A percentile compares a stretch with the other conserved stretches of the same genome.
phyloP scores from a whole-genome alignment of 1,284 basidiomycete species.

The Heterobasidion annosum region DNA sequence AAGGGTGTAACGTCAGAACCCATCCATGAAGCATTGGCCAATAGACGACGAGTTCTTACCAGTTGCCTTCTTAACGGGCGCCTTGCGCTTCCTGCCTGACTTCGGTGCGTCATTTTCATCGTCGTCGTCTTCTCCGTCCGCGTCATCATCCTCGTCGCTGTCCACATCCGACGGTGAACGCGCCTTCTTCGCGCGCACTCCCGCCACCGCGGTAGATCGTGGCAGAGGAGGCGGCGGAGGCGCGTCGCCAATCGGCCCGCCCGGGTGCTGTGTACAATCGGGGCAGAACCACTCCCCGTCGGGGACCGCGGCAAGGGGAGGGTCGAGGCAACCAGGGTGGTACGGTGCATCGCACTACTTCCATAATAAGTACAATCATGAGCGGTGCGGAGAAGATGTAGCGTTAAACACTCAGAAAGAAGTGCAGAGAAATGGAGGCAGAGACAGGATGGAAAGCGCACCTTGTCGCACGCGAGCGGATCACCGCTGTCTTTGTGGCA shows the following conservation, averaged over 20 bases:
- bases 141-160: slow-evolving; percentile 7
- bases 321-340: slow-evolving; percentile 75
- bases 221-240: slow-evolving; percentile 7
- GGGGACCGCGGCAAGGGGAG: slow-evolving; percentile 70
- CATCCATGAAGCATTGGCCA: too few relatives aligned
- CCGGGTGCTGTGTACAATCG: slow-evolving; percentile 38
- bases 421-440: neutral
- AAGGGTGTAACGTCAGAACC: neutral
- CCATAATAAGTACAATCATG: neutral
- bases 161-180: slow-evolving; percentile 7
- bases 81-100: slow-evolving; percentile 24
- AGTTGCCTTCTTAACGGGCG: slow-evolving; percentile 12
- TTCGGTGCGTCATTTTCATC: slow-evolving; percentile 1
- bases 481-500: slow-evolving; percentile 66
- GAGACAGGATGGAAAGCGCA: slow-evolving; percentile 19
- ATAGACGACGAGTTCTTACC: neutral
- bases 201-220: neutral
- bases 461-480: slow-evolving; percentile 83
- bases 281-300: slow-evolving; percentile 94
- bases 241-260: slow-evolving; percentile 21
- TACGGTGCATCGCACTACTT: slow-evolving; percentile 82
- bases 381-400: neutral
- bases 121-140: slow-evolving; percentile 8
- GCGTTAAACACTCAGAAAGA: neutral
- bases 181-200: slow-evolving; percentile 10